Conservation (phyloP, 345 rosid species). For the Pugionium cornutum region DNA sequence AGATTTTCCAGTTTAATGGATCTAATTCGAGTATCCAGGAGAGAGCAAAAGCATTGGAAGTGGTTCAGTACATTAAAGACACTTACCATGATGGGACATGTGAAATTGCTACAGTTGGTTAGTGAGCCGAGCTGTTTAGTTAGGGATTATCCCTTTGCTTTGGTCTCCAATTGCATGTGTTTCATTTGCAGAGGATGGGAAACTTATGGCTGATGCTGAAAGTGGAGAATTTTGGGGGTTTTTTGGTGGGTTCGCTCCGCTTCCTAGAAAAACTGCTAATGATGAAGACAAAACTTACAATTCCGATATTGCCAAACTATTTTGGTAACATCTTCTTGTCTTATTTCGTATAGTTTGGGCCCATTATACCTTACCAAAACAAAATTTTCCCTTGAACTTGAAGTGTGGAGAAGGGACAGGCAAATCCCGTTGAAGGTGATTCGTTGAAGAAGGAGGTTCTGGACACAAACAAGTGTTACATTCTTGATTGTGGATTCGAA, state of each 20-base stretch:
- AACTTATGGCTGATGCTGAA: neutral
- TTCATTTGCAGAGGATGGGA: neutral
- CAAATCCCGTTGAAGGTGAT: constrained; percentile 67
- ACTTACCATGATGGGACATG: neutral
- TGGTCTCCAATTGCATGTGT: too few species aligned
- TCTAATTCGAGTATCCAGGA: neutral
- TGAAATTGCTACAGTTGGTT: neutral
- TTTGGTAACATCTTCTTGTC: too few species aligned
- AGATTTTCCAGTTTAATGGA: neutral
- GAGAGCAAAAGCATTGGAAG: neutral
- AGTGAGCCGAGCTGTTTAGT: too few species aligned
- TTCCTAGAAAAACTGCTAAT: neutral
- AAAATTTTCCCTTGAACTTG: constrained; percentile 30
- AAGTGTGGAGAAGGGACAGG: constrained; percentile 54
- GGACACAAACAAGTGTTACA: constrained; percentile 67
- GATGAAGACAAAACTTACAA: neutral
- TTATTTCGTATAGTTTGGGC: constrained; percentile 48
- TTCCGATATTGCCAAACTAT: too few species aligned
- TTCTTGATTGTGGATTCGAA: constrained; percentile 45
- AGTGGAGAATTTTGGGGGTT: neutral
- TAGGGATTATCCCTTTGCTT: too few species aligned
- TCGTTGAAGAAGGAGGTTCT: constrained; percentile 76
- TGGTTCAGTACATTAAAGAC: neutral
- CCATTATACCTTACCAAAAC: constrained; percentile 27
- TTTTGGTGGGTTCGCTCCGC: neutral